These are phyloP conservation scores for Medicago truncatula DNA, from an alignment of 306 rosid species.

Conservation along the genomic window DNA sequence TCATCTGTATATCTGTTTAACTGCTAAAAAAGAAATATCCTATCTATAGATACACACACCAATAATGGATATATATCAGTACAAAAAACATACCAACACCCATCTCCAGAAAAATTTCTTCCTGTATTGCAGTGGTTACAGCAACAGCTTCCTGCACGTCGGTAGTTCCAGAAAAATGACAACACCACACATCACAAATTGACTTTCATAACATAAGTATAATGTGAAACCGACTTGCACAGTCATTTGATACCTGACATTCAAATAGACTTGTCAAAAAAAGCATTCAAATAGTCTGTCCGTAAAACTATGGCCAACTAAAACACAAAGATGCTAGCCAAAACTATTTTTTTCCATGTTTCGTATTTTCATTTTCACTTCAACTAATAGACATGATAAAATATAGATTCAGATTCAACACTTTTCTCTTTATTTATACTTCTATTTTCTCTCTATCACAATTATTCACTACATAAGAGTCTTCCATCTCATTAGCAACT, in stretches of 20 bases:
- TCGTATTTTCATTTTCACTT: neutral
- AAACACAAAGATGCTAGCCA: neutral
- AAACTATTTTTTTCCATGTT: neutral
- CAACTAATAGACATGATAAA: too few species aligned
- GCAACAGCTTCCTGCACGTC: conserved; percentile 86
- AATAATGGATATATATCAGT: neutral
- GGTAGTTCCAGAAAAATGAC: conserved; percentile 32
- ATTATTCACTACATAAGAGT: too few species aligned
- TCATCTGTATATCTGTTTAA: neutral
- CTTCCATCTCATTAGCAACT: too few species aligned
- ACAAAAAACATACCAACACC: conserved; percentile 65
- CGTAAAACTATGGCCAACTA: too few species aligned
- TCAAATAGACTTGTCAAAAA: too few species aligned
- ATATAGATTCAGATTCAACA: too few species aligned
- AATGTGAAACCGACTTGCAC: neutral
- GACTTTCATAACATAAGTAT: conserved; percentile 2
- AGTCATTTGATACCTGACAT: neutral
- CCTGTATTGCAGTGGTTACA: conserved; percentile 81
- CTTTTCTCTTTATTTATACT: too few species aligned
- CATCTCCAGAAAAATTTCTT: conserved; percentile 86
- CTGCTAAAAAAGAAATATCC: neutral
- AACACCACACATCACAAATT: conserved; percentile 23
- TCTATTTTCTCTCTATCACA: too few species aligned
- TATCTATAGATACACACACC: neutral
- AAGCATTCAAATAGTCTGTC: neutral